Conservation (phyloP, 2,329 filamentous ascomycete species). For the Colletotrichum scovillei region DNA sequence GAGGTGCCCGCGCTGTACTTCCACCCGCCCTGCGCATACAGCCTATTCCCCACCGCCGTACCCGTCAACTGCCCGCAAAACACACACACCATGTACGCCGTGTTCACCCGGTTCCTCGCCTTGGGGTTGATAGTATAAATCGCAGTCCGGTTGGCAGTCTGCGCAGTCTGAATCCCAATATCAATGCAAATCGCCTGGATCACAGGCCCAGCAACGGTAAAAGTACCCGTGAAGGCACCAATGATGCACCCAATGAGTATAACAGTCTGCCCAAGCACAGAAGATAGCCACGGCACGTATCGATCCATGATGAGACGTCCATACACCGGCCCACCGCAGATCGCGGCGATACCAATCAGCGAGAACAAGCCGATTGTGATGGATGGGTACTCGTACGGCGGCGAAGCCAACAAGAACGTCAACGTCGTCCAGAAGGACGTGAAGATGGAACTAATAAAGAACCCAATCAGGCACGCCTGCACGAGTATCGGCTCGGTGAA, state of each 20-base stretch:
- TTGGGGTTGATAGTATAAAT: slow-evolving; percentile 79
- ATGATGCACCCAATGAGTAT: slow-evolving; percentile 71
- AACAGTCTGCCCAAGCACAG: slow-evolving; percentile 70
- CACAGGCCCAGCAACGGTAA: slow-evolving; percentile 77
- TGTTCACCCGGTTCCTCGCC: slow-evolving; percentile 81
- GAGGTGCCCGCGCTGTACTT: slow-evolving; percentile 56
- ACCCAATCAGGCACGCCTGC: slow-evolving; percentile 75
- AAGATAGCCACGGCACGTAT: slow-evolving; percentile 75
- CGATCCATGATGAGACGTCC: slow-evolving; percentile 77
- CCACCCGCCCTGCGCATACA: slow-evolving; percentile 65
- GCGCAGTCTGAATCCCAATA: slow-evolving; percentile 76
- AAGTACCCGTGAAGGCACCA: slow-evolving; percentile 75
- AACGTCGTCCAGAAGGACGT: slow-evolving; percentile 73
- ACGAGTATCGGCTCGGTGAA: slow-evolving; percentile 74
- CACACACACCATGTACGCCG: slow-evolving; percentile 81
- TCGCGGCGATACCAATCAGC: slow-evolving; percentile 78
- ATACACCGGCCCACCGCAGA: slow-evolving; percentile 76
- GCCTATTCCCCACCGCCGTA: slow-evolving; percentile 66
- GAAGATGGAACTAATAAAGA: slow-evolving; percentile 65
- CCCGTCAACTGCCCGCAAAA: slow-evolving; percentile 83
- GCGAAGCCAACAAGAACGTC: slow-evolving; percentile 79
- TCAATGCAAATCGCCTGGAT: slow-evolving; percentile 79
- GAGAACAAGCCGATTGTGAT: slow-evolving; percentile 82
- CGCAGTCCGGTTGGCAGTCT: slow-evolving; percentile 77
- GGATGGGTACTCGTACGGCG: slow-evolving; percentile 75